Percentiles rank a stretch among this genome's conserved stretches.
phyloP scores from a whole-genome alignment of 2,329 filamentous ascomycete species.

The Trichoderma polysporum region DNA sequence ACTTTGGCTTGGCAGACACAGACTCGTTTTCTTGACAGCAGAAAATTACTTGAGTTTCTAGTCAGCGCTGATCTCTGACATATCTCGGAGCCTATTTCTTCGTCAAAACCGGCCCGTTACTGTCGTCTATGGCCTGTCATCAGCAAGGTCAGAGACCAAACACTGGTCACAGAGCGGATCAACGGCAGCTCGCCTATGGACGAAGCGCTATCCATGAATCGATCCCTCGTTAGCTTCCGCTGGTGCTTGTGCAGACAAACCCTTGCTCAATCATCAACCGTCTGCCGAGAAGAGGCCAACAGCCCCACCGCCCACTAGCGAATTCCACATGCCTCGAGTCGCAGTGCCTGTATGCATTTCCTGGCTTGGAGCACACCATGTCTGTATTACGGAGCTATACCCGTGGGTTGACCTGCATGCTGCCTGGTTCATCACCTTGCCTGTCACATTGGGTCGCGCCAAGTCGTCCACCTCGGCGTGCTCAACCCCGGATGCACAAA shows the following conservation, averaged over 20 bases:
- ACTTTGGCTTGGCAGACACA: not conserved
- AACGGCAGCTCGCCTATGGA: not conserved
- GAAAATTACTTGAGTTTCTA: not conserved
- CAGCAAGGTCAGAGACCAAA: not conserved
- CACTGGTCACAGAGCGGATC: not conserved
- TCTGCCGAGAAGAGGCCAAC: slow-evolving; percentile 15
- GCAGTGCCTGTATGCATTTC: not conserved
- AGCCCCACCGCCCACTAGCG: slow-evolving; percentile 6
- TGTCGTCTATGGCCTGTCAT: not conserved
- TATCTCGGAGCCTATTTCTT: not conserved
- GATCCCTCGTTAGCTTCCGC: slow-evolving; percentile 10
- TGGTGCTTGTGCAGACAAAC: not conserved
- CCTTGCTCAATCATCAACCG: slow-evolving; percentile 13
- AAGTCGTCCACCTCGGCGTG: slow-evolving; percentile 24
- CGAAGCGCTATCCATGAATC: not conserved
- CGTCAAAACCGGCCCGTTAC: not conserved
- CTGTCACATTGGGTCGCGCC: slow-evolving; percentile 23
- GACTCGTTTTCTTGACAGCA: not conserved
- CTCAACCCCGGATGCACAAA: slow-evolving; percentile 14
- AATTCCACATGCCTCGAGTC: not conserved
- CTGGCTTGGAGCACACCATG: not conserved
- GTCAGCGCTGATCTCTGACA: not conserved
- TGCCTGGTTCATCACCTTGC: slow-evolving; percentile 26
- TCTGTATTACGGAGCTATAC: not conserved
- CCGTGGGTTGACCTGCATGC: slow-evolving; percentile 27